Evolutionary conservation across 2,329 filamentous ascomycete genomes (phyloP), one percentile per base, ranked within the genome.

Genomic region (Colletotrichum ledebouriae): DNA sequence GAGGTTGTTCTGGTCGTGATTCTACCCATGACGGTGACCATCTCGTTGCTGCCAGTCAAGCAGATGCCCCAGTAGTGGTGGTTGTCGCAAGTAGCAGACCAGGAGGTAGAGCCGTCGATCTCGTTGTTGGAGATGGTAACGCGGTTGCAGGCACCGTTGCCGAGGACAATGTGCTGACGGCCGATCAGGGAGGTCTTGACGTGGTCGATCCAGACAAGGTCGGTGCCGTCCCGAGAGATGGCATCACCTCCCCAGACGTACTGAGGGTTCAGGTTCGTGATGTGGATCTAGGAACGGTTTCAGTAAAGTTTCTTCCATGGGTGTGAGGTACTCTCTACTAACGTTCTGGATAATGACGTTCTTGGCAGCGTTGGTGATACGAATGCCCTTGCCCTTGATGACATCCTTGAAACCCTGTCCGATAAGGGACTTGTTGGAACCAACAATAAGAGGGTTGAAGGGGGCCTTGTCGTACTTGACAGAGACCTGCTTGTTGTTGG

Each of bases 1-100:
- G n/a, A n/a, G n/a, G n/a, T n/a, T 22, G 25, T 29, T 29, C 25
- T 7, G 25, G 6, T 7, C 25, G 6, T 29, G 6, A 6, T 29
- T 52, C 33, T 49, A 63, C 62, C 44, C 80, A 87, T 86, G 75
- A 89, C 73, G 70, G 87, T 89, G 73, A 89, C 80, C 69, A 84
- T 73, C 74, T 90, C 87, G 75, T 77, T 81, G 64, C 81, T 79
- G n/a, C 88, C 87, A 46, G 81, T 83, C 56, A 89, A 81, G 79
- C 87, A 88, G 71, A 89, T 76, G 34, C 78, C 82, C 86, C 87
- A 89, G 83, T 89, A 89, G 78, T 88, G 86, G 76, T 87, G 82
- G 46, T 80, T 81, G 73, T 89, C 80, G 77, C 87, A 90, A 53
- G 83, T 86, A 4, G 87, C 83, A 11, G 86, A 89, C 79, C 82